Evolutionary conservation across 2,329 filamentous ascomycete species (phyloP).

Genomic region (Davidsoniella eucalypti): DNA sequence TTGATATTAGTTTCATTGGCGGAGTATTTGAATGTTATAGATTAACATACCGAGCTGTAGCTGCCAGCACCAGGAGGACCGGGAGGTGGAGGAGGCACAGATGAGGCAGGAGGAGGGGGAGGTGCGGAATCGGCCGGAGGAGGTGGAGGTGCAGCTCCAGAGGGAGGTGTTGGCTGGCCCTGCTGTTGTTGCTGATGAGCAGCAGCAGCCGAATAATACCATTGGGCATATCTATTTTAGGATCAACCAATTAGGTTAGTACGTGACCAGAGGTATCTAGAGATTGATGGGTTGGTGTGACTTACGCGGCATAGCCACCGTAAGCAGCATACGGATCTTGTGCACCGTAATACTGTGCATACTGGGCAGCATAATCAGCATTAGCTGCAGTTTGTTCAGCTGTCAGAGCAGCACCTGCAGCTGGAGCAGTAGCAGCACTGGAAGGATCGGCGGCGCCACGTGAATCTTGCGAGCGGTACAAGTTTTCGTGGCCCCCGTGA

Average conservation of each 20-base stretch:
- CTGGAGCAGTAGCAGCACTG: conserved; percentile 23
- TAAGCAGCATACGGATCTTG: conserved; percentile 80
- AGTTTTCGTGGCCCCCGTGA: conserved; percentile 17
- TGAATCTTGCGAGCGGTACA: conserved; percentile 14
- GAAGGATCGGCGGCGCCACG: conserved; percentile 2
- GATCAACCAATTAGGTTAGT: conserved; percentile 13
- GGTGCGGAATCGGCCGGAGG: conserved; percentile 38
- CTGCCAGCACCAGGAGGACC: conserved; percentile 30
- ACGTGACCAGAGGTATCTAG: not conserved
- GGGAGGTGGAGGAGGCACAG: conserved; percentile 28
- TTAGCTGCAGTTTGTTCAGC: conserved; percentile 4
- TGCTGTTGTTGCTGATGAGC: conserved; percentile 32
- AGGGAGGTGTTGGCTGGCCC: conserved; percentile 25
- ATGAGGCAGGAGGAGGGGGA: conserved; percentile 27
- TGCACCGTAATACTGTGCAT: conserved; percentile 63
- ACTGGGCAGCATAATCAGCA: conserved; percentile 60
- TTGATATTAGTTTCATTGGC: not conserved
- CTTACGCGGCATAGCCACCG: conserved; percentile 68
- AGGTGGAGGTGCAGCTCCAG: conserved; percentile 46
- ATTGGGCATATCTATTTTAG: conserved; percentile 39
- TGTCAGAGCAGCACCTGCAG: conserved; percentile 16
- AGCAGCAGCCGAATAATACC: conserved; percentile 40
- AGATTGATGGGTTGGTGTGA: not conserved
- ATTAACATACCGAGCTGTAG: conserved; percentile 45
- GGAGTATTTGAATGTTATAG: not conserved